Evolutionary conservation across 208 protist genomes (phyloP).

Genomic region (Leishmania tarentolae): DNA sequence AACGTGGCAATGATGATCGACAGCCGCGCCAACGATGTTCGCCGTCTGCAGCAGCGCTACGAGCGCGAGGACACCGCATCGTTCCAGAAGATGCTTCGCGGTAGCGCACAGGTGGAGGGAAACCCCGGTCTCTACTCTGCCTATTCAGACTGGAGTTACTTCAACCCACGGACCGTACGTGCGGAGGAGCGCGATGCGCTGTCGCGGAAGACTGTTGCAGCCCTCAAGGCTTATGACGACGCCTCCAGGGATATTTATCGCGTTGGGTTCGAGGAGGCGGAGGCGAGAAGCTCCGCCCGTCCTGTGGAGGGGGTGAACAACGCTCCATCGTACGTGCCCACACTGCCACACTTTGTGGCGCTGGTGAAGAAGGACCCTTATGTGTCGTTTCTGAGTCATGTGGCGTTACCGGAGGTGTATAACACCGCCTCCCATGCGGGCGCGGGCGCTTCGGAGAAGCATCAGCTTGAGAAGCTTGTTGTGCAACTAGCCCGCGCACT

Average conservation of each 20-base stretch:
- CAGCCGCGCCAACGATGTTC: slow-evolving; percentile 65
- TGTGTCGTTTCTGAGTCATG: slow-evolving; percentile 70
- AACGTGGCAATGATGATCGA: slow-evolving; percentile 61
- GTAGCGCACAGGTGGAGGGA: slow-evolving; percentile 32
- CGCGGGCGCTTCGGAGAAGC: slow-evolving; percentile 6
- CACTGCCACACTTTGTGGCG: slow-evolving; percentile 74
- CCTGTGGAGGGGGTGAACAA: slow-evolving; percentile 37
- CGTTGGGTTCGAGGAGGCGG: slow-evolving; percentile 50
- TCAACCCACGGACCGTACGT: slow-evolving; percentile 81
- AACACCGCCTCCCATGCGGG: not conserved
- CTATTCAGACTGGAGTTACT: slow-evolving; percentile 82
- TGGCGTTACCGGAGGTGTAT: slow-evolving; percentile 43
- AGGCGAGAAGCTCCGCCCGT: slow-evolving; percentile 27
- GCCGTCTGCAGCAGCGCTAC: slow-evolving; percentile 76
- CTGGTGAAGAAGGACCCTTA: slow-evolving; percentile 71
- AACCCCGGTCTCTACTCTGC: slow-evolving; percentile 55
- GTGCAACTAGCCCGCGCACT: slow-evolving; percentile 61
- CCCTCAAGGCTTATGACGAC: slow-evolving; percentile 65
- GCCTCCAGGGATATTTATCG: slow-evolving; percentile 74
- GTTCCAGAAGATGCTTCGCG: slow-evolving; percentile 61
- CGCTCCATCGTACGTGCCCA: slow-evolving; percentile 62
- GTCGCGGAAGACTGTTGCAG: slow-evolving; percentile 47
- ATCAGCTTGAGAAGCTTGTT: slow-evolving; percentile 61
- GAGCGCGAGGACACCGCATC: slow-evolving; percentile 75
- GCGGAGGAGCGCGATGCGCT: slow-evolving; percentile 75